phyloP scores from a whole-genome alignment of 2,329 filamentous ascomycete species.

The Fusarium tanahbumbuense region DNA sequence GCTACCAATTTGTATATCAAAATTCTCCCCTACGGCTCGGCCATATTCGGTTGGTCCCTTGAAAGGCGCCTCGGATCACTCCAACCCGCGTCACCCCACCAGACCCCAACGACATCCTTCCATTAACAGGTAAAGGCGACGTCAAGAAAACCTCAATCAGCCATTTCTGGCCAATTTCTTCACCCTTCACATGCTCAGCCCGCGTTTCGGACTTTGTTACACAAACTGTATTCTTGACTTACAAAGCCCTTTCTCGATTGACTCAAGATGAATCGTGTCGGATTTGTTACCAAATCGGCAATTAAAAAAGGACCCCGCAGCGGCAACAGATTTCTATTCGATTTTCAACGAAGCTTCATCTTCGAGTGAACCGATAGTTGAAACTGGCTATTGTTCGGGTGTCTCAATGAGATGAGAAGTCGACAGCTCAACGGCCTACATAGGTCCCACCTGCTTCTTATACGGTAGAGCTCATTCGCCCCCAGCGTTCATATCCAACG shows the following conservation, averaged over 20 bases:
- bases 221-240: neutral
- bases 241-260: neutral
- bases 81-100: constrained; percentile 39
- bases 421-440: neutral
- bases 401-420: neutral
- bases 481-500: neutral
- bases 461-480: neutral
- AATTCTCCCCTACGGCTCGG: constrained; percentile 4
- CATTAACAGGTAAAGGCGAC: constrained; percentile 12
- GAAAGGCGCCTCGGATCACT: constrained; percentile 24
- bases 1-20: neutral
- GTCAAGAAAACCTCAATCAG: constrained; percentile 5
- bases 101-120: constrained; percentile 35
- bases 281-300: neutral
- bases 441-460: neutral
- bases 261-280: neutral
- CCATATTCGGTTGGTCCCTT: constrained; percentile 19
- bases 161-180: neutral
- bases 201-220: neutral
- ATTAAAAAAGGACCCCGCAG: constrained; percentile 19
- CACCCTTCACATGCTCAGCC: neutral
- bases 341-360: neutral
- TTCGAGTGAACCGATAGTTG: neutral
- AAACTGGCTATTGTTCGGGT: neutral
- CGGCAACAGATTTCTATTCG: neutral